Evolutionary conservation across 78 protist genomes (phyloP).

Genomic region (Ministeria vibrans): DNA sequence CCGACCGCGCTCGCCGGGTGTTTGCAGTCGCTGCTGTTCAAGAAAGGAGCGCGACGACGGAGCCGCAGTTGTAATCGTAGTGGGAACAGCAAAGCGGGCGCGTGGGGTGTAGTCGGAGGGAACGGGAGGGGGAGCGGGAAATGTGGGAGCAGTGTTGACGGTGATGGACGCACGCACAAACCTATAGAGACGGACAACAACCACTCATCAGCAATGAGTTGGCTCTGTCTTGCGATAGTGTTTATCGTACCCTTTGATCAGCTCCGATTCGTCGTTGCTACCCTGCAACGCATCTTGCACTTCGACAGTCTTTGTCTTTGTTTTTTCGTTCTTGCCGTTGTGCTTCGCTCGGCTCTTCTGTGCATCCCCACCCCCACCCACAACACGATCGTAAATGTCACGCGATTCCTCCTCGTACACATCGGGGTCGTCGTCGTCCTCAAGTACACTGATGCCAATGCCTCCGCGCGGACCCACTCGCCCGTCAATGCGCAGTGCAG

Average conservation of each 20-base stretch:
- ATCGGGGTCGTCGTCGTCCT: slow-evolving; percentile 9
- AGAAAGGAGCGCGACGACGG: too few species aligned
- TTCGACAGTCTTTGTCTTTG: neutral
- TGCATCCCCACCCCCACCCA: neutral
- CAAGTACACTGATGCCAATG: neutral
- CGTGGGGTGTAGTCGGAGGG: too few species aligned
- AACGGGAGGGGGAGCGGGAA: too few species aligned
- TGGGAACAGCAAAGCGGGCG: too few species aligned
- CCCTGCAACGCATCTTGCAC: neutral
- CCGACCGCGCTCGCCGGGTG: too few species aligned
- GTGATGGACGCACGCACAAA: too few species aligned
- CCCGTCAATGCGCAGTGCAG: neutral
- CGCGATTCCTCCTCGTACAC: neutral
- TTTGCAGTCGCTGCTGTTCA: too few species aligned
- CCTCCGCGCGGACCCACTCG: neutral
- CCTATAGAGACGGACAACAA: too few species aligned
- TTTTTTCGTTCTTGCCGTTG: neutral
- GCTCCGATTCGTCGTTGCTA: neutral
- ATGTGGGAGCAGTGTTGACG: too few species aligned
- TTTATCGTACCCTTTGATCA: neutral
- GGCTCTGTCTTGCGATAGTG: neutral
- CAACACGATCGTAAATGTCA: neutral
- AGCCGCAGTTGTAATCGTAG: too few species aligned
- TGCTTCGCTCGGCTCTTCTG: neutral
- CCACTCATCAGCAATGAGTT: too few species aligned